Percentiles rank a stretch among this genome's conserved stretches.
These are phyloP conservation scores for Torulaspora maleeae DNA, from an alignment of 805 yeast genomes.

Conservation along the genomic window DNA sequence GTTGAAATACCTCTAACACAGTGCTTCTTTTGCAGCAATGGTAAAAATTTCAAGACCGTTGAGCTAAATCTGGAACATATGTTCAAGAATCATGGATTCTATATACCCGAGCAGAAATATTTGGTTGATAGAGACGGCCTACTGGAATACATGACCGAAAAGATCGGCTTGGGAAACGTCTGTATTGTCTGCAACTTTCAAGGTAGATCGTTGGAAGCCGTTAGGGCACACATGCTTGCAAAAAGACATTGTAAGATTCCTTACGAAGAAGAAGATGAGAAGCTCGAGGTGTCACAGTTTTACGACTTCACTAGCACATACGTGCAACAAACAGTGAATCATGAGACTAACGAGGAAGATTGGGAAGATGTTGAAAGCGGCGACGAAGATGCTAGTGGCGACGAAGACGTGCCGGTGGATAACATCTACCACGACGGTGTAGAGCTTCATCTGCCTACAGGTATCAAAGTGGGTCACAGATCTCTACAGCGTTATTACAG, in stretches of 20 bases:
- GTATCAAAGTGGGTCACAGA: conserved; percentile 82
- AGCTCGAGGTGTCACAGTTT: conserved; percentile 82
- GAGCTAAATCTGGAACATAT: conserved; percentile 59
- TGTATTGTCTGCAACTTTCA: conserved; percentile 83
- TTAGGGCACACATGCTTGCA: conserved; percentile 82
- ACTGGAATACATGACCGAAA: conserved; percentile 75
- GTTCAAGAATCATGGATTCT: conserved; percentile 76
- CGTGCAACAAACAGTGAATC: conserved; percentile 15
- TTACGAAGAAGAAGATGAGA: conserved; percentile 78
- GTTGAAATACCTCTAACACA: conserved; percentile 46
- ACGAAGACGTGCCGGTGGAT: conserved; percentile 38
- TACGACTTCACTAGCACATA: conserved; percentile 85
- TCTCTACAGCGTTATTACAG: conserved; percentile 73
- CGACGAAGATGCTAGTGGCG: conserved; percentile 28
- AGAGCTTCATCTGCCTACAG: conserved; percentile 77
- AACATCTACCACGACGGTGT: conserved; percentile 55
- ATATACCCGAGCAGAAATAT: conserved; percentile 77
- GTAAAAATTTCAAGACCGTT: conserved; percentile 42
- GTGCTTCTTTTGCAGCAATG: conserved; percentile 55
- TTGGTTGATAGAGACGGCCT: conserved; percentile 70
- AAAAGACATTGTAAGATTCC: conserved; percentile 90
- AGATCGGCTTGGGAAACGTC: conserved; percentile 85
- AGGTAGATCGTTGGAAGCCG: conserved; percentile 80
- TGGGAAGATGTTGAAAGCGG: conserved; percentile 37
- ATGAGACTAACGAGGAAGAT: conserved; percentile 34